Evolutionary conservation across 2,329 filamentous ascomycete species (phyloP).

Genomic region (Aschersonia sp.): DNA sequence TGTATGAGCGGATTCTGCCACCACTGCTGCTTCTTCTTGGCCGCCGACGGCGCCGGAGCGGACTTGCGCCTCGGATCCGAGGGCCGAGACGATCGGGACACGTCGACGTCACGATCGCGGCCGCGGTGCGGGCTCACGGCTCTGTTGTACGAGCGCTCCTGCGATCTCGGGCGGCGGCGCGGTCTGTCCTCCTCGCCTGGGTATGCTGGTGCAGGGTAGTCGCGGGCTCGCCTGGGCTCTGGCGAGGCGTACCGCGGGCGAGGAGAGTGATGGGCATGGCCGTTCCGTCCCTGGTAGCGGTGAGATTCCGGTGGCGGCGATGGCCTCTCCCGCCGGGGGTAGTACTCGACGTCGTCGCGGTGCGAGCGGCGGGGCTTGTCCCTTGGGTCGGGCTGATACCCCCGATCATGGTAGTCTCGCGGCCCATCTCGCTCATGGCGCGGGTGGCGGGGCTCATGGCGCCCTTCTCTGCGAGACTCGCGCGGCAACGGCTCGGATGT

Average conservation of each 20-base stretch:
- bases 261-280: background rate
- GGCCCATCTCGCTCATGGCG: background rate
- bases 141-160: conserved; percentile 8
- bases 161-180: conserved; percentile 10
- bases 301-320: conserved; percentile 6
- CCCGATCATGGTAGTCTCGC: background rate
- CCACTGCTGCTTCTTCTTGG: conserved; percentile 14
- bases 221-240: conserved; percentile 2
- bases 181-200: conserved; percentile 8
- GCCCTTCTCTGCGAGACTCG: background rate
- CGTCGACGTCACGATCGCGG: conserved; percentile 3
- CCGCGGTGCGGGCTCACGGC: conserved; percentile 9
- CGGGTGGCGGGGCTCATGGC: background rate
- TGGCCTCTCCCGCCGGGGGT: conserved; percentile 7
- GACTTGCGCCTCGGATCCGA: conserved; percentile 5
- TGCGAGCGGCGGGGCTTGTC: conserved; percentile 2
- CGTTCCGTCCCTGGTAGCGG: conserved; percentile 6
- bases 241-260: conserved; percentile 2
- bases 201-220: conserved; percentile 3
- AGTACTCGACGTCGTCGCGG: conserved; percentile 5
- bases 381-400: background rate
- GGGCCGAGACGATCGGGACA: conserved; percentile 6
- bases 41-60: conserved; percentile 5
- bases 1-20: conserved; percentile 23
- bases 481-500: conserved; percentile 3